phyloP scores from a whole-genome alignment of 2,329 filamentous ascomycete species.

The Ophiocordyceps sinensis region DNA sequence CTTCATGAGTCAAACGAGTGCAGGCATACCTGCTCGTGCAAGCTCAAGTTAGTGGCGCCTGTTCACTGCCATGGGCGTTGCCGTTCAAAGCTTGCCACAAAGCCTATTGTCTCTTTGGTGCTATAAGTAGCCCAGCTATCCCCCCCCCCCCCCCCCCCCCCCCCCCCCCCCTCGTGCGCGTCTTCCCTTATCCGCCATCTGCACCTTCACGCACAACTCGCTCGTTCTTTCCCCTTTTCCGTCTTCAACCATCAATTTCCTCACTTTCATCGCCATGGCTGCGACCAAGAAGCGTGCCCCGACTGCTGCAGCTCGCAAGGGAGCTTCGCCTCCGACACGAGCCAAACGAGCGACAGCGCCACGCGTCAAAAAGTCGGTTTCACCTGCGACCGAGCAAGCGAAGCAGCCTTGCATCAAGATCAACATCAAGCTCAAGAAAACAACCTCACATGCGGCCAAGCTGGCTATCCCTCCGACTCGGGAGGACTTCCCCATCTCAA shows the following conservation, averaged over 20 bases:
- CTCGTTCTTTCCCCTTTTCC: neutral
- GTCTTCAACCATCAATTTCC: neutral
- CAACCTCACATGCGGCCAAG: neutral
- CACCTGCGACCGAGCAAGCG: neutral
- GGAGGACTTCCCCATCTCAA: constrained; percentile 6
- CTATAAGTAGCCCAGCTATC: too few relatives aligned
- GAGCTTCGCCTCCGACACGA: neutral
- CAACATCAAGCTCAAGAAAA: too few relatives aligned
- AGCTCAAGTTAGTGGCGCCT: too few relatives aligned
- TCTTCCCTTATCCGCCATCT: too few relatives aligned
- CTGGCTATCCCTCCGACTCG: constrained; percentile 1
- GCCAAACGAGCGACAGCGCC: neutral
- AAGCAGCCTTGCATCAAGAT: neutral
- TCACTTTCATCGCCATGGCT: neutral
- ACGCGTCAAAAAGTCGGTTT: neutral
- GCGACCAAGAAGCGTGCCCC: neutral
- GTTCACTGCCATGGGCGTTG: too few relatives aligned
- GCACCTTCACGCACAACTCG: too few relatives aligned
- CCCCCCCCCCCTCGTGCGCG: too few relatives aligned
- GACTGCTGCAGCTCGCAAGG: neutral
- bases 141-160: too few relatives aligned
- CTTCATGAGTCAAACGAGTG: too few relatives aligned
- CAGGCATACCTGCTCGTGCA: too few relatives aligned
- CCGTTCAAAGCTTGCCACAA: too few relatives aligned
- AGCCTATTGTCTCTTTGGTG: too few relatives aligned